Evolutionary conservation across 192 early-diverging fungal species (phyloP).

Genomic region (Diversispora epigaea): DNA sequence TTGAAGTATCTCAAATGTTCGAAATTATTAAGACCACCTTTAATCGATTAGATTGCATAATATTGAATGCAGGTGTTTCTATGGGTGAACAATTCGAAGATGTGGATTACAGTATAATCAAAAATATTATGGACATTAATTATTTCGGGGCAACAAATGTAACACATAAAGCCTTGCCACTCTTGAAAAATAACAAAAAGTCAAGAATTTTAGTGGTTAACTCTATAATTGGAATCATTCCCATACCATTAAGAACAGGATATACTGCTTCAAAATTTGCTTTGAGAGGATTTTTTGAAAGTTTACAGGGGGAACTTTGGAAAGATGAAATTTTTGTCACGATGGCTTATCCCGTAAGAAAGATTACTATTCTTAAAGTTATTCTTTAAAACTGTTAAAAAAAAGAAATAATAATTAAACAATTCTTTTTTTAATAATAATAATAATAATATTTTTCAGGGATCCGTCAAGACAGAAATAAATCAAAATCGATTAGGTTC

Average conservation of each 20-base stretch:
- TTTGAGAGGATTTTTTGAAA: slow-evolving; percentile 26
- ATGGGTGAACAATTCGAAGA: slow-evolving; percentile 24
- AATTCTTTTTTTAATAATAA: neutral
- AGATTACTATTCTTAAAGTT: neutral
- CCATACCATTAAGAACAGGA: neutral
- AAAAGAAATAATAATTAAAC: too few relatives aligned
- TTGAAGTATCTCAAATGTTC: neutral
- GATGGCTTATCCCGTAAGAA: slow-evolving; percentile 20
- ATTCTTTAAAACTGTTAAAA: neutral
- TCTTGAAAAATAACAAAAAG: slow-evolving; percentile 9
- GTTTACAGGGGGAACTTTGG: slow-evolving; percentile 5
- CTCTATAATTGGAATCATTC: neutral
- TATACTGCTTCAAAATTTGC: slow-evolving; percentile 23
- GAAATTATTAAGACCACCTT: neutral
- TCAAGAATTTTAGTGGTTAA: neutral
- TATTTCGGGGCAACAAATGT: slow-evolving; percentile 3
- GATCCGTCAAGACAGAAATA: neutral
- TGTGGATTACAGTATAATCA: neutral
- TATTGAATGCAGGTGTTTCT: slow-evolving; percentile 25
- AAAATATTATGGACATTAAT: slow-evolving; percentile 17
- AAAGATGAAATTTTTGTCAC: slow-evolving; percentile 8
- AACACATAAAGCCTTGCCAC: slow-evolving; percentile 10
- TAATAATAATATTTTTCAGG: neutral
- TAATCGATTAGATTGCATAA: slow-evolving; percentile 16
- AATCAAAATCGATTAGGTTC: slow-evolving; percentile 14